Evolutionary conservation across 2,329 filamentous ascomycete genomes (phyloP), one percentile per base, ranked within the genome.

Genomic region (Achaetomium macrosporum): DNA sequence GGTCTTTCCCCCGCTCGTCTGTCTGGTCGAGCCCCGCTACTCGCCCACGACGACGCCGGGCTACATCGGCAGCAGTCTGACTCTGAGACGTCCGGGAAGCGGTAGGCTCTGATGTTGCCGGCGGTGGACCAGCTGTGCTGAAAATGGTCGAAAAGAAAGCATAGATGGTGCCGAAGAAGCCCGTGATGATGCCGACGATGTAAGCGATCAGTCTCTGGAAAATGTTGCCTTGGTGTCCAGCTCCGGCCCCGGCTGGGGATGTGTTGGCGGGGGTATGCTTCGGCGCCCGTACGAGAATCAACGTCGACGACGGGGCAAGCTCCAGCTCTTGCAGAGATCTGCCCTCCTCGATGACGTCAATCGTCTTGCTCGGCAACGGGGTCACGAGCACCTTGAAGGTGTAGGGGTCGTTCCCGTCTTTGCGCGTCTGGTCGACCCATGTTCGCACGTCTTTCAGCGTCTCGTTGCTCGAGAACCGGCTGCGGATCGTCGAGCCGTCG

Each of bases 331-430:
- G 71, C 0, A 96, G 75, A 0, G 78, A 76, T 58, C 84, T 74
- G 35, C 75, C 76, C 68, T 96, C 92, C 57, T 96, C 90, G 0
- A 80, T 76, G 5, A 84, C 79, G 33, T 86, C 84, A 53, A 97
- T 83, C 10, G 79, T 82, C 57, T 81, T 82, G 66, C 85, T 93
- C 1, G 90, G 88, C 17, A 83, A 72, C 0, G 91, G 91, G 0
- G 87, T 84, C 2, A 95, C 76, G 35, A 96, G 84, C 44, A 95
- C 82, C 64, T 90, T 90, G 71, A 97, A 91, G 12, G 79, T 86
- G 68, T 90, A 97, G 0, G 90, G 88, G 12, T 75, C 67, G 30
- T 76, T 73, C 17, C 77, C 78, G 41, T 81, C 78, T 11, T 50
- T 43, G 57, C 81, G 75, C 35, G 79, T 74, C 52, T 77, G 73